Base-by-base conservation (phyloP, 169 alveolate genomes). In the Plasmodium inui region DNA sequence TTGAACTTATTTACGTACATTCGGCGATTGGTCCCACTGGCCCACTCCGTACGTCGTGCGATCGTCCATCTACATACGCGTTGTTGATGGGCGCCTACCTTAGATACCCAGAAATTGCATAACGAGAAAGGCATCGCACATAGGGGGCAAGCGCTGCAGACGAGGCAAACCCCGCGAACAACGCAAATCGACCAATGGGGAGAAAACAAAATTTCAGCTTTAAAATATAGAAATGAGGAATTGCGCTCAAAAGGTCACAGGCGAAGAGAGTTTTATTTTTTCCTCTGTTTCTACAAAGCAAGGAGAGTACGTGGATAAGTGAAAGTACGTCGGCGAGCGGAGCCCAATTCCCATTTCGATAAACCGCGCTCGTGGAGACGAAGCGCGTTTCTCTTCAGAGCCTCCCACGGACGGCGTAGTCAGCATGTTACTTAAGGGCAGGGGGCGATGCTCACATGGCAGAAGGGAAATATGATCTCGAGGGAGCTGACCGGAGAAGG, bases 401-500 rank as follows among this genome's bases (percentile, higher is more conserved):
- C 30, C 30, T 67, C n/a, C 76, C n/a, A 67, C 34, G 37, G 37
- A 26, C 76, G 76, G 41, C 39, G n/a, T 67, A 67, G 76, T n/a
- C 76, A 67, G 76, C 37, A 67, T 67, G 76, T 28, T 79, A 79
- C 70, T 19, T 14, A n/a, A 41, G 28, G 17, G 19, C 46, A 14
- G 39, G 17, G n/a, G 84, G 70, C 1, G 30, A 37, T 41, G 73
- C 44, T 79, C 84, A 37, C 84, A 41, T 79, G 84, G 50, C 22
- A 79, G 57, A 12, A 79, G 84, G 84, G 55, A 79, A 79, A 79
- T 32, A 79, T 79, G 84, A 26, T 8, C 34, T 30, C 71, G 55
- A 34, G 57, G 8, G 73, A 41, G 32, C 17, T 32, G 28, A 79
- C 46, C 0, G 71, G 32, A 44, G 41, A 67, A 67, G 76, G n/a